Evolutionary conservation across 176 grass and related monocot species (phyloP).

Genomic region (Juncus inflexus): DNA sequence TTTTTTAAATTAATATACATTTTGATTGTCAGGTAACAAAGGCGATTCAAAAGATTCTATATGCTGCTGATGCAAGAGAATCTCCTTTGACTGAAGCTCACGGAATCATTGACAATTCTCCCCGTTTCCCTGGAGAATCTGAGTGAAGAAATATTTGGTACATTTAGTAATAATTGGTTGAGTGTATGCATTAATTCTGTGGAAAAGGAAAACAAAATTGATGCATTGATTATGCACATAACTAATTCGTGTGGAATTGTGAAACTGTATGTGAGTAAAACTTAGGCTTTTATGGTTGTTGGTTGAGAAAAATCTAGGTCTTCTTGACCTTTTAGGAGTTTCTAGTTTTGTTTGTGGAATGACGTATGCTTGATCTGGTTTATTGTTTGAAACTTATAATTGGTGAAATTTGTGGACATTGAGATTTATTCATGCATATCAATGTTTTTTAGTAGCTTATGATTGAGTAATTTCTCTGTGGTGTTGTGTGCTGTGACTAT

Average conservation of each 20-base stretch:
- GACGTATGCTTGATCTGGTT: background rate
- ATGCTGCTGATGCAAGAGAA: slow-evolving; percentile 59
- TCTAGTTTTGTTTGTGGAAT: background rate
- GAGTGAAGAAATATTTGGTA: slow-evolving; percentile 8
- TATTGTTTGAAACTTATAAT: slow-evolving; percentile 12
- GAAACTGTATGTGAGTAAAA: background rate
- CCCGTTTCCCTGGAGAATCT: slow-evolving; percentile 33
- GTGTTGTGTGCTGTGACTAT: too few species aligned
- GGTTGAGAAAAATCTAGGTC: slow-evolving; percentile 11
- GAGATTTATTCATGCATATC: background rate
- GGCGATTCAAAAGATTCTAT: slow-evolving; percentile 68
- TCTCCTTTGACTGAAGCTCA: slow-evolving; percentile 57
- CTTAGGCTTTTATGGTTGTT: background rate
- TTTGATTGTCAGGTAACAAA: slow-evolving; percentile 56
- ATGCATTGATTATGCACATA: too few species aligned
- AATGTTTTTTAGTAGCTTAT: too few species aligned
- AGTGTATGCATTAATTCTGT: background rate
- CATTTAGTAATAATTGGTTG: background rate
- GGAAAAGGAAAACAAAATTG: slow-evolving; percentile 8
- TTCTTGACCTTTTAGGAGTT: slow-evolving; percentile 5
- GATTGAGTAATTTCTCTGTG: too few species aligned
- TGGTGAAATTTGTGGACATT: slow-evolving; percentile 14
- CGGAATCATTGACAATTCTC: slow-evolving; percentile 63
- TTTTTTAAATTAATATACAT: slow-evolving; percentile 7
- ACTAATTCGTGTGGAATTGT: background rate